Evolutionary conservation across 83 land plant genomes (phyloP).

Genomic region (Isoetes engelmannii): DNA sequence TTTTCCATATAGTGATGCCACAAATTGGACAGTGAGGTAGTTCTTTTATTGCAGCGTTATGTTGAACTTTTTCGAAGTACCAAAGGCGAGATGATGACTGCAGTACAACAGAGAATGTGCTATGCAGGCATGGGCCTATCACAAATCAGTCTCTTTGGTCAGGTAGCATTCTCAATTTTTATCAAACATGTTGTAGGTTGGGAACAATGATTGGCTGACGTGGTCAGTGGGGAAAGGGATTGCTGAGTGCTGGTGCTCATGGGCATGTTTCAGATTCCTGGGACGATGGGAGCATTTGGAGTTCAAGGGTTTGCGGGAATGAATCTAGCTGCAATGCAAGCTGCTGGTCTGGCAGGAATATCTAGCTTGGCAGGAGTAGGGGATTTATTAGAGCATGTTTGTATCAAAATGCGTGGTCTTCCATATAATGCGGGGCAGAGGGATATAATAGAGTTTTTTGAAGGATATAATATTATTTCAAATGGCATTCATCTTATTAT

Average conservation of each 20-base stretch:
- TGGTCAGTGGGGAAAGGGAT: no score
- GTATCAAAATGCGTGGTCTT: slow-evolving; percentile 31
- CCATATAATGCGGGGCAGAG: slow-evolving; percentile 25
- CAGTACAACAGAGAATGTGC: slow-evolving; percentile 21
- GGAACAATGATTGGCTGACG: no score
- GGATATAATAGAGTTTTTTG: slow-evolving; percentile 24
- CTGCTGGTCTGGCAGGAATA: slow-evolving; percentile 10
- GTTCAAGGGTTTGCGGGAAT: slow-evolving; percentile 10
- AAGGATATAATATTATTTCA: slow-evolving; percentile 19
- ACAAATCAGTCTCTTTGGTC: no score
- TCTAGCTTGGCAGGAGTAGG: slow-evolving; percentile 1
- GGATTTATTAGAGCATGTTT: slow-evolving; percentile 13
- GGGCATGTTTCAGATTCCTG: slow-evolving; percentile 13
- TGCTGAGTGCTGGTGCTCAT: no score
- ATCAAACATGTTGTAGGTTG: no score
- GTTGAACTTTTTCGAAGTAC: slow-evolving; percentile 28
- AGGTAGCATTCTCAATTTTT: no score
- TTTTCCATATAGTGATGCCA: no score
- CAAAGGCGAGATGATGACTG: slow-evolving; percentile 28
- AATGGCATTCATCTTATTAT: slow-evolving; percentile 24
- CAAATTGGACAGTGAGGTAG: no score
- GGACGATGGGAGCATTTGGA: slow-evolving; percentile 18
- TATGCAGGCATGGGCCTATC: no score
- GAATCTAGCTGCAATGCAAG: slow-evolving; percentile 15
- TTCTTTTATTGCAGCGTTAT: slow-evolving; percentile 17